Evolutionary conservation across 2,329 filamentous ascomycete species (phyloP).

Genomic region (Aspergillus fumigatiaffinis): DNA sequence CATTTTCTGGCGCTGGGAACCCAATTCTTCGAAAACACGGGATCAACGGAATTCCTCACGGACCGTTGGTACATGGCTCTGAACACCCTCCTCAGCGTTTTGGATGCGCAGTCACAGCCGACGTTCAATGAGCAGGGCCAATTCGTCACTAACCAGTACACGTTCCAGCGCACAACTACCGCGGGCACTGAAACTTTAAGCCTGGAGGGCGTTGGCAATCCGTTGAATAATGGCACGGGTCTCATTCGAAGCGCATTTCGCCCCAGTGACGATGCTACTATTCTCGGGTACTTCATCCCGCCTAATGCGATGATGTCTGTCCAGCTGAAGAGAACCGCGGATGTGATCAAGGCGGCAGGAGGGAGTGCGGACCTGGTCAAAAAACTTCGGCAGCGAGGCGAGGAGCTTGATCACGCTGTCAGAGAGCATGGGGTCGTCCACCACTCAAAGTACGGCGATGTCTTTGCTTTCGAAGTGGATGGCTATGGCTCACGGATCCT

Average conservation of each 20-base stretch:
- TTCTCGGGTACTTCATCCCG: constrained; percentile 90
- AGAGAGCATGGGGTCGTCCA: constrained; percentile 73
- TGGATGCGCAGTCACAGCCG: constrained; percentile 72
- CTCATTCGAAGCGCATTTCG: constrained; percentile 88
- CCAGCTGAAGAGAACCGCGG: constrained; percentile 71
- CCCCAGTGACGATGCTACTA: constrained; percentile 91
- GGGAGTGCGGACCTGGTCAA: constrained; percentile 51
- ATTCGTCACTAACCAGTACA: constrained; percentile 73
- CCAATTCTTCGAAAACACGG: constrained; percentile 77
- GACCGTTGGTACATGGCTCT: constrained; percentile 75
- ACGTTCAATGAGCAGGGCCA: constrained; percentile 71
- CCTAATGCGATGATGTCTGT: constrained; percentile 95
- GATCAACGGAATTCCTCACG: constrained; percentile 73
- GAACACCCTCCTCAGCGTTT: constrained; percentile 66
- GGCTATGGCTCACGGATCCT: constrained; percentile 59
- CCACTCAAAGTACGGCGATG: constrained; percentile 50
- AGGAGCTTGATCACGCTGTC: constrained; percentile 69
- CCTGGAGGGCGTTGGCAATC: constrained; percentile 82
- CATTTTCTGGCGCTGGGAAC: constrained; percentile 84
- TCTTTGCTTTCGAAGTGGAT: constrained; percentile 64
- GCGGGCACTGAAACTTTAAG: constrained; percentile 86
- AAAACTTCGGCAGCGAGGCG: constrained; percentile 54
- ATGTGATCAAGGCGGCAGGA: constrained; percentile 58
- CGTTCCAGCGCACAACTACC: constrained; percentile 76
- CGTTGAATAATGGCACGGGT: constrained; percentile 76